phyloP scores from a whole-genome alignment of 495 filamentous ascomycete species.

The Neurospora sp. region DNA sequence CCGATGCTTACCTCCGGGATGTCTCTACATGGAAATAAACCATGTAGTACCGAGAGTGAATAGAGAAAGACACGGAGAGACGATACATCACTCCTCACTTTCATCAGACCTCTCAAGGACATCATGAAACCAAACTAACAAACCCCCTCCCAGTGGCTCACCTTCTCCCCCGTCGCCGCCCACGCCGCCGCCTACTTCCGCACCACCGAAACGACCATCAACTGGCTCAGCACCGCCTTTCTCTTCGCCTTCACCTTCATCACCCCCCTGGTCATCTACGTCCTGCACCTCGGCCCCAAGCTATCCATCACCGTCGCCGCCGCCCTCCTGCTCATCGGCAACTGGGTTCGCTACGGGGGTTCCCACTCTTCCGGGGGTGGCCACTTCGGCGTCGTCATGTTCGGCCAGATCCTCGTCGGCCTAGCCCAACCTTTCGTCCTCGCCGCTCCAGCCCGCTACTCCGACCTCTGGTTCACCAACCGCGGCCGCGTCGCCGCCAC shows the following conservation, averaged over 20 bases:
- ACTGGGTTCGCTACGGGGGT: conserved; percentile 89
- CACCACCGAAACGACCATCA: conserved; percentile 67
- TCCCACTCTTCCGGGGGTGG: conserved; percentile 41
- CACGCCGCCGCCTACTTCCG: conserved; percentile 66
- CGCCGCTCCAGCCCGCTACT: conserved; percentile 80
- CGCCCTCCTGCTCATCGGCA: conserved; percentile 65
- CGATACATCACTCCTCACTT: neutral
- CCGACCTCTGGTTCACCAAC: conserved; percentile 89
- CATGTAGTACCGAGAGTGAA: no score
- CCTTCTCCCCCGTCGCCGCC: conserved; percentile 76
- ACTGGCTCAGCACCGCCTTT: conserved; percentile 85
- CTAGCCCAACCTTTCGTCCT: conserved; percentile 89
- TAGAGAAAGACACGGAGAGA: no score
- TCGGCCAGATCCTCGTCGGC: conserved; percentile 90
- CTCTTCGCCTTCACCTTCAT: conserved; percentile 72
- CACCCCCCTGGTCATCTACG: conserved; percentile 66
- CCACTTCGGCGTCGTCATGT: conserved; percentile 67
- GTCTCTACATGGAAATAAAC: no score
- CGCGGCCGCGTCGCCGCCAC: conserved; percentile 78
- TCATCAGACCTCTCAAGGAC: neutral
- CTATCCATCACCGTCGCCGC: conserved; percentile 64
- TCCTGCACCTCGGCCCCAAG: conserved; percentile 72
- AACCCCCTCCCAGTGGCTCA: conserved; percentile 63
- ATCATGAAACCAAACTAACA: neutral
- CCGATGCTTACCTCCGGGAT: neutral